Base-by-base conservation (phyloP, 305 asterid genomes). In the Solanum hybrid region DNA sequence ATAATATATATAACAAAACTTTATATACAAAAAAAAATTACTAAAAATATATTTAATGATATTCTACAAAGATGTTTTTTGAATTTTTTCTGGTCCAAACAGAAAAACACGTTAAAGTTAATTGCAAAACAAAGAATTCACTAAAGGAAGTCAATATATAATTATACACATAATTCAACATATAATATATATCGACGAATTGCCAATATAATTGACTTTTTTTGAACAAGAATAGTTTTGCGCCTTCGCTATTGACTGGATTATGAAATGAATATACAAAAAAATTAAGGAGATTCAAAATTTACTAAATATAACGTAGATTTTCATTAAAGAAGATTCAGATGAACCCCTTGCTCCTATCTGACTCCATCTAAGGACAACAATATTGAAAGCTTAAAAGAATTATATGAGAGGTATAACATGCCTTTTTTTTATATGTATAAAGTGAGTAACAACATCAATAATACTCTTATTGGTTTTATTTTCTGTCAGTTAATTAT, bases 261-360 rank as follows among this genome's bases (percentile, higher is more conserved):
- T 17, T 56, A 1, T 0, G 0, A 56, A 56, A 24, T 69, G 1
- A 69, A 69, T 24, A 26, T 20, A 69, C 8, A 0, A 69, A 69
- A 24, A 69, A 69, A 10, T 69, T 0, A 69, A 11, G 1, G 3
- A 24, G 4, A 71, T 71, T 27, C 13, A 72, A 27, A 27, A 27
- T 27, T 72, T 26, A 71, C 1, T 71, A 71, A n/a, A 71, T 6
- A 1, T 26, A 12, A 0, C 16, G 7, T 72, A 72, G 0, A 0
- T 72, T 72, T 71, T 12, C 0, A 0, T 26, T 5, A 26, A 71
- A 71, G 0, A 27, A 12, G 0, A 6, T 2, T 71, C 0, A 1
- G 0, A 69, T 26, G 1, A 26, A 72, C 4, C 7, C 5, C 5
- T 5, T 27, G 5, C 2, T 27, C 2, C 8, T 2, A 12, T 20